A percentile compares a stretch with the other conserved stretches of the same genome.
Conservation (phyloP, 2,329 filamentous ascomycete genomes). For the Ophiostoma sp. region DNA sequence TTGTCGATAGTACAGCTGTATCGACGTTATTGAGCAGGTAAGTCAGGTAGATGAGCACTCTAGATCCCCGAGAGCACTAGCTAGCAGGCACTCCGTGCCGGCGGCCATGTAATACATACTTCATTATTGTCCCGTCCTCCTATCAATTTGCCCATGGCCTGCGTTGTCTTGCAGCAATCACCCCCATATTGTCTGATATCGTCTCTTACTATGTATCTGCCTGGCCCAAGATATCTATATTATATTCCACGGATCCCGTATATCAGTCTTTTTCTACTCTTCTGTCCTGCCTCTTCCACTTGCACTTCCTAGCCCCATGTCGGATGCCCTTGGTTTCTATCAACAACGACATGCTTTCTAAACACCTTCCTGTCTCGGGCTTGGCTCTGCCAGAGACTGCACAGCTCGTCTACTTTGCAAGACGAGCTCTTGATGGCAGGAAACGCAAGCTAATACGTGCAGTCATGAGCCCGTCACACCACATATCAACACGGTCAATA, state of each 20-base stretch:
- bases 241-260: neutral
- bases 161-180: neutral
- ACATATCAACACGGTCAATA: conserved; percentile 23
- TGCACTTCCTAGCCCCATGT: neutral
- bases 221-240: conserved; percentile 3
- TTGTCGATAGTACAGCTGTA: neutral
- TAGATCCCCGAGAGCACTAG: neutral
- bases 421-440: conserved; percentile 14
- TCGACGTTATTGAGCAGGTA: conserved; percentile 3
- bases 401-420: conserved; percentile 20
- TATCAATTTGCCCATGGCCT: no score
- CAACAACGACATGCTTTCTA: neutral
- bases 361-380: neutral
- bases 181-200: neutral
- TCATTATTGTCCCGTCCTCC: neutral
- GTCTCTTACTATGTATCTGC: neutral
- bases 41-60: neutral
- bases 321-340: neutral
- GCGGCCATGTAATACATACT: no score
- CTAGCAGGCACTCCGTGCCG: no score
- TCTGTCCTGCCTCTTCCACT: neutral
- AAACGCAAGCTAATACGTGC: conserved; percentile 23
- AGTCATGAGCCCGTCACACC: conserved; percentile 24
- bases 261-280: neutral
- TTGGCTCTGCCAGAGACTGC: conserved; percentile 21